These are phyloP conservation scores for Verticillium albo-atrum DNA, from an alignment of 2,329 filamentous ascomycete genomes.

Conservation along the genomic window DNA sequence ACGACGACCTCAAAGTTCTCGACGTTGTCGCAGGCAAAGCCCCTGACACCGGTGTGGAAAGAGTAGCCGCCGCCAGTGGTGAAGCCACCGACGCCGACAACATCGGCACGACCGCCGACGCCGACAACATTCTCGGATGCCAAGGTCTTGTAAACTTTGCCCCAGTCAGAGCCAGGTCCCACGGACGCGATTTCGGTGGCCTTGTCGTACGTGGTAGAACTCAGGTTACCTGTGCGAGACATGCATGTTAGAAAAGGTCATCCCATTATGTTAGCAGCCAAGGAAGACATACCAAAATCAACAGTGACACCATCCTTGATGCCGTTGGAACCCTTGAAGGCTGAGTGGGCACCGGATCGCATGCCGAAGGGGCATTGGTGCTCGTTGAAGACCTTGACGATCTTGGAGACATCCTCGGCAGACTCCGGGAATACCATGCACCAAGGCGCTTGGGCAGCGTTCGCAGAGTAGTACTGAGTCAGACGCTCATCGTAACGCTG, in stretches of 20 bases:
- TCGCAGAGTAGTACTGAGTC: constrained; percentile 23
- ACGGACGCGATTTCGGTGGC: constrained; percentile 22
- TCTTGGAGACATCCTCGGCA: constrained; percentile 9
- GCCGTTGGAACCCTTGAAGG: constrained; percentile 17
- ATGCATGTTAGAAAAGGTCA: not conserved
- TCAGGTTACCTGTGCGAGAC: constrained; percentile 19
- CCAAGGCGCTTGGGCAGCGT: constrained; percentile 22
- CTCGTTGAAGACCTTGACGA: constrained; percentile 14
- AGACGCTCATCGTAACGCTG: constrained; percentile 16
- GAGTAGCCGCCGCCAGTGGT: constrained; percentile 20
- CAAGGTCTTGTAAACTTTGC: constrained; percentile 17
- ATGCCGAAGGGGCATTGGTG: constrained; percentile 21
- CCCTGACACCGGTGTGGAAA: constrained; percentile 23
- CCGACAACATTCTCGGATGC: constrained; percentile 11
- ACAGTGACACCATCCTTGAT: constrained; percentile 18
- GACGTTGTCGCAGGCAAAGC: constrained; percentile 36
- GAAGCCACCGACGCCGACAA: constrained; percentile 19
- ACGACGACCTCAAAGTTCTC: constrained; percentile 38
- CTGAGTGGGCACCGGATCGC: constrained; percentile 20
- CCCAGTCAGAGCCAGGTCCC: constrained; percentile 21
- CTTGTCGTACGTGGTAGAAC: constrained; percentile 22
- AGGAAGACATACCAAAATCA: constrained; percentile 14
- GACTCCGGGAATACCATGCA: constrained; percentile 12
- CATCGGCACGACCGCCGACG: constrained; percentile 16
- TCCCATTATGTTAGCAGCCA: constrained; percentile 10